Evolutionary conservation across 345 rosid species (phyloP).

Genomic region (Euphorbia lathyris): DNA sequence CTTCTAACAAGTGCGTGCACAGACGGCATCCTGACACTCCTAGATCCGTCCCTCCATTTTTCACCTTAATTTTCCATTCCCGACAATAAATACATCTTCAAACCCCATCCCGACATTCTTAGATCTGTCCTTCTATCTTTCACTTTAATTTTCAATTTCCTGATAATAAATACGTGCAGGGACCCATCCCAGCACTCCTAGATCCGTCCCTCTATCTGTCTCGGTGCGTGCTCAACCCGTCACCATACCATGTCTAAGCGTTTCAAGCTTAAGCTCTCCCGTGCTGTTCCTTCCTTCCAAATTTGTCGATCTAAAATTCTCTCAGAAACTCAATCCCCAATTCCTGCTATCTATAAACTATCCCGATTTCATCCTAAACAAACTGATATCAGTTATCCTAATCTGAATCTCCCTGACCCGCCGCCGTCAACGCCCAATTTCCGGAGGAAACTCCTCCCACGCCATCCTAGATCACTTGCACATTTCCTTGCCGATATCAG

Average conservation of each 20-base stretch:
- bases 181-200: no score
- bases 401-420: slow-evolving; percentile 28
- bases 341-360: slow-evolving; percentile 10
- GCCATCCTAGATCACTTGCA: slow-evolving; percentile 8
- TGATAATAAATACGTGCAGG: no score
- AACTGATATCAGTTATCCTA: slow-evolving; percentile 13
- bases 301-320: slow-evolving; percentile 37
- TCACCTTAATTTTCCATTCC: no score
- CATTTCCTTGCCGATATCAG: slow-evolving; percentile 9
- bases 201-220: no score
- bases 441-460: slow-evolving; percentile 6
- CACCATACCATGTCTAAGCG: slow-evolving; percentile 33
- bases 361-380: slow-evolving; percentile 28
- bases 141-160: no score
- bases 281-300: slow-evolving; percentile 36
- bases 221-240: no score
- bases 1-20: no score
- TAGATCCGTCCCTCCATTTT: no score
- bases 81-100: no score
- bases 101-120: no score
- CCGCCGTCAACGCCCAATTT: slow-evolving; percentile 42
- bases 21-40: no score
- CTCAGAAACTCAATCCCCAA: slow-evolving; percentile 17
- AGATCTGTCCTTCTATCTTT: no score
- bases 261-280: slow-evolving; percentile 40